Conservation (phyloP, 2,329 filamentous ascomycete genomes). For the Paraphoma chrysanthemicola region DNA sequence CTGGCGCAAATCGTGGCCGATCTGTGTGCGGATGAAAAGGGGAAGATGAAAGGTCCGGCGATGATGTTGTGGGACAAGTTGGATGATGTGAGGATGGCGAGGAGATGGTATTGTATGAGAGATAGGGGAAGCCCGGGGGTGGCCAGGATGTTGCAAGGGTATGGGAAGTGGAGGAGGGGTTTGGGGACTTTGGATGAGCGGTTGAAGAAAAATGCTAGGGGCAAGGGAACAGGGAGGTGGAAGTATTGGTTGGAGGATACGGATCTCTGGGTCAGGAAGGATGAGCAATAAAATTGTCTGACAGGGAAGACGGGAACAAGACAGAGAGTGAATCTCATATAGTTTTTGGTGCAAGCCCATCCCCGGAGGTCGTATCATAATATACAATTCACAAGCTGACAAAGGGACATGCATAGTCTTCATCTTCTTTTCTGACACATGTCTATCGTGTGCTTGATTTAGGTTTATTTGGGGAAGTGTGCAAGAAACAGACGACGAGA, state of each 20-base stretch:
- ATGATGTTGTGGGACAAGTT: constrained; percentile 8
- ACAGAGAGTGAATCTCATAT: too few relatives aligned
- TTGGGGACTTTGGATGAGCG: background rate
- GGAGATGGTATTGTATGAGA: constrained; percentile 1
- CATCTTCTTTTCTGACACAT: too few relatives aligned
- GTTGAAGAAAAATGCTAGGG: background rate
- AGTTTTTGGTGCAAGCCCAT: too few relatives aligned
- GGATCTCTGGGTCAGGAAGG: background rate
- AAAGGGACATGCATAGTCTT: too few relatives aligned
- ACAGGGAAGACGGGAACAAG: background rate
- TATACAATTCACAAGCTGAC: too few relatives aligned
- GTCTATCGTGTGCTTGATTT: too few relatives aligned
- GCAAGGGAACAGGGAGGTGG: background rate
- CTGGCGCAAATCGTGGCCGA: constrained; percentile 27
- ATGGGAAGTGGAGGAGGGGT: background rate
- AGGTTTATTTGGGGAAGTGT: too few relatives aligned
- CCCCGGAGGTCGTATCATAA: too few relatives aligned
- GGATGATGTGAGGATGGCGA: background rate
- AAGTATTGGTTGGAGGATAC: background rate
- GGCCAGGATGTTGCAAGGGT: background rate
- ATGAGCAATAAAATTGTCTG: background rate
- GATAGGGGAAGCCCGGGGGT: constrained; percentile 1
- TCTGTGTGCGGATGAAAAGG: background rate
- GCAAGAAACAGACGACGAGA: too few relatives aligned
- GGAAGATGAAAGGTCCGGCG: constrained; percentile 3